Base-by-base conservation (phyloP, 2,329 filamentous ascomycete species). In the Microdochium nivale region DNA sequence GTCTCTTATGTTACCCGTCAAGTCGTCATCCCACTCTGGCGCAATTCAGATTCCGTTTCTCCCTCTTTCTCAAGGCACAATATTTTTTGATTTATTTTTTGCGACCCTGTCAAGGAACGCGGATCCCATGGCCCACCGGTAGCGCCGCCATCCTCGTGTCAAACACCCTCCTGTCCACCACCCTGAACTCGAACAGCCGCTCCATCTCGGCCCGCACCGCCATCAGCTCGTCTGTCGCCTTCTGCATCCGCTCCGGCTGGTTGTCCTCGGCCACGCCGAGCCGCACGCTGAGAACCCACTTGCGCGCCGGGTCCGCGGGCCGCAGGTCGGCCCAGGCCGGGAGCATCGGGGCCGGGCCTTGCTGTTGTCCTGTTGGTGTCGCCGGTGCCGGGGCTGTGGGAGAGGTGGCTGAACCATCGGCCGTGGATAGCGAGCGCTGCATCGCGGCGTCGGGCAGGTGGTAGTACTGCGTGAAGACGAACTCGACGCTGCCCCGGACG, bases 121-220 rank as follows among this genome's bases (percentile, higher is more conserved):
- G 16, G 40, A 44, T 44, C n/a, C 40, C 40, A 23, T 44, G 40
- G 9, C 40, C 40, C 3, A 55, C 53, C 25, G 55, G 58, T 3
- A 59, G 60, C 21, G 61, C 55, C 2, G 60, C 53, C 21, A 65
- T 61, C 25, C 63, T 53, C 9, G 64, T 64, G 48, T 67, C 65
- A 33, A 67, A 61, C 13, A 61, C 56, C 19, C 58, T 58, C 8
- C 65, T 56, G 25, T 88, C 69, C 83, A 96, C 83, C 49, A 80
- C 74, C 60, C 83, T 76, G 71, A 97, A 96, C 65, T 96, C 89
- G 61, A 97, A 96, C 3, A 95, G 75, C 35, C 78, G 85, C 52
- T 86, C 83, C 43, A 97, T 90, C 65, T 95, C 90, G 49, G 80
- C 74, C 60, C 74, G 75, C 57, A 80, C 58, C 1, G 63, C 67